Percentiles rank a stretch among this genome's conserved stretches.
Conservation (phyloP, 139 green algal genomes). For the Picochlorum sp. region DNA sequence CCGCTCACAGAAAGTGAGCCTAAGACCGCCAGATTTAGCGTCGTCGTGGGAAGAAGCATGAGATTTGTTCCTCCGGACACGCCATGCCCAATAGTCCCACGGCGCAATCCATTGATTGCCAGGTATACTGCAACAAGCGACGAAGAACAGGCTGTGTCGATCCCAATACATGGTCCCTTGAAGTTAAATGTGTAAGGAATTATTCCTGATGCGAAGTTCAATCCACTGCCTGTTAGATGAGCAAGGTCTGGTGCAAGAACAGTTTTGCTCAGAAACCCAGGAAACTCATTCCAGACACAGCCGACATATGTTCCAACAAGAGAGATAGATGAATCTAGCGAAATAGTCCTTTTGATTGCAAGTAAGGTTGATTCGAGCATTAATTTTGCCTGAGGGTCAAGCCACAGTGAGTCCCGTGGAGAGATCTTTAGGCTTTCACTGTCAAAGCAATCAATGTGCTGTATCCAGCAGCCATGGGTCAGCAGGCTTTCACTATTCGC, state of each 20-base stretch:
- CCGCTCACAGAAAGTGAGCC: conserved; percentile 22
- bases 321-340: neutral
- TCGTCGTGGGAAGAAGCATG: conserved; percentile 25
- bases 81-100: conserved; percentile 14
- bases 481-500: neutral
- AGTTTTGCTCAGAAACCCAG: conserved; percentile 36
- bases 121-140: conserved; percentile 68
- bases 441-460: conserved; percentile 48
- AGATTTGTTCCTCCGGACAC: conserved; percentile 30
- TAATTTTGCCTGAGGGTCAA: conserved; percentile 66
- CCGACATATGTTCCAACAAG: conserved; percentile 28
- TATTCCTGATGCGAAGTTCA: conserved; percentile 53
- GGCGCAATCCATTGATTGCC: conserved; percentile 28
- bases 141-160: conserved; percentile 78
- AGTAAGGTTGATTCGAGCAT: conserved; percentile 38
- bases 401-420: conserved; percentile 35
- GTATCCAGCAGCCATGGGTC: conserved; percentile 4
- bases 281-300: conserved; percentile 60
- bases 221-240: conserved; percentile 53
- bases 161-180: conserved; percentile 38
- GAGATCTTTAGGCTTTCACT: conserved; percentile 42
- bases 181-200: conserved; percentile 42
- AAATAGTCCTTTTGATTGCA: neutral
- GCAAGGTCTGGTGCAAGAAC: conserved; percentile 32
- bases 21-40: conserved; percentile 26